These are phyloP conservation scores for Trichoderma guizhouense DNA, from an alignment of 2,329 filamentous ascomycete genomes.

Conservation along the genomic window DNA sequence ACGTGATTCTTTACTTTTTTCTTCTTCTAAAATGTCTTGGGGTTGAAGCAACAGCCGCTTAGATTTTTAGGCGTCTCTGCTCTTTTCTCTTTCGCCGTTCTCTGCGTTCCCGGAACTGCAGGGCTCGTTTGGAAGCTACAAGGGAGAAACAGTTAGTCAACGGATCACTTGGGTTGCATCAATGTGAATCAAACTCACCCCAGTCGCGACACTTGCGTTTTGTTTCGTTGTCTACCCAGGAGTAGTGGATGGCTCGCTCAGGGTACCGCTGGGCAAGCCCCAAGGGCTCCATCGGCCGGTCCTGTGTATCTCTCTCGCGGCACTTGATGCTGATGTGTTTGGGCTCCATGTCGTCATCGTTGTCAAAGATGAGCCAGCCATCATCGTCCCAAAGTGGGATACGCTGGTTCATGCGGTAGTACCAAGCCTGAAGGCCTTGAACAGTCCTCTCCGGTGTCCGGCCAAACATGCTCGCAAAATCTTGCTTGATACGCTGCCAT, in stretches of 20 bases:
- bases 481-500: constrained; percentile 40
- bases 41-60: constrained; percentile 6
- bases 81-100: constrained; percentile 40
- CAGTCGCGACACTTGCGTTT: constrained; percentile 38
- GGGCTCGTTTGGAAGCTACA: constrained; percentile 34
- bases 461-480: constrained; percentile 39
- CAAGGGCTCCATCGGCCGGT: constrained; percentile 36
- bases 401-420: constrained; percentile 42
- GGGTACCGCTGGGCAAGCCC: constrained; percentile 44
- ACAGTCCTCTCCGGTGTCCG: constrained; percentile 37
- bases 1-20: not conserved
- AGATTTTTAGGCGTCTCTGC: constrained; percentile 36
- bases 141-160: not conserved
- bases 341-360: constrained; percentile 38
- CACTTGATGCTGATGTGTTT: constrained; percentile 39
- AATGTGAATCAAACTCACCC: constrained; percentile 34
- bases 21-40: not conserved
- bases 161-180: not conserved
- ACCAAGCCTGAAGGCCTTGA: constrained; percentile 42
- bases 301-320: constrained; percentile 37
- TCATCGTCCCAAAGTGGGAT: constrained; percentile 41
- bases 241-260: constrained; percentile 44
- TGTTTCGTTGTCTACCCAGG: constrained; percentile 41
- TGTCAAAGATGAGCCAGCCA: constrained; percentile 40
- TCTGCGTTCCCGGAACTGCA: constrained; percentile 37